Conservation (phyloP, 1,139 yeast species). For the Saccharomycopsis hybrid region DNA sequence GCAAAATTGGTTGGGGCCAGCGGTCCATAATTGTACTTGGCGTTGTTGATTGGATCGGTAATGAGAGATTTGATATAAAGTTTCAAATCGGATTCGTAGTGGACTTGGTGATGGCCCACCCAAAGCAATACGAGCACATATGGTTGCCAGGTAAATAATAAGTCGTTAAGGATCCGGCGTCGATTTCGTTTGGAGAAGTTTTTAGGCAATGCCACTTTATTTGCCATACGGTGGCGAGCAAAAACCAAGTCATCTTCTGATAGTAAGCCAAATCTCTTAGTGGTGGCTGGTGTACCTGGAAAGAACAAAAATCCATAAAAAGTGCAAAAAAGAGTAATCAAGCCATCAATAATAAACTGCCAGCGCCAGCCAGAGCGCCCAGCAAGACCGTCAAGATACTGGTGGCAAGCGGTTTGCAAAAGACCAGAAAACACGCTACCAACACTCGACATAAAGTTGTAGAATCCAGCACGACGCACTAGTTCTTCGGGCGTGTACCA, state of each 20-base stretch:
- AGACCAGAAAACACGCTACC: slow-evolving; percentile 61
- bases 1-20: background rate
- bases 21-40: background rate
- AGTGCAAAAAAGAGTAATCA: slow-evolving; percentile 55
- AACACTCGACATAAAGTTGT: slow-evolving; percentile 52
- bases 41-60: background rate
- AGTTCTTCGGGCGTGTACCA: slow-evolving; percentile 59
- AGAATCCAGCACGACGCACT: slow-evolving; percentile 53
- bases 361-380: slow-evolving; percentile 66
- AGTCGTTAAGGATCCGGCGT: background rate
- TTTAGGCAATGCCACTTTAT: too few species aligned
- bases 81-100: background rate
- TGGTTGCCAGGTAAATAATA: background rate
- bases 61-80: background rate
- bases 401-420: slow-evolving; percentile 51
- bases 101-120: slow-evolving; percentile 1
- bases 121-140: background rate
- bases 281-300: slow-evolving; percentile 56
- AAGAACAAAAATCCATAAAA: slow-evolving; percentile 52
- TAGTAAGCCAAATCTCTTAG: too few species aligned
- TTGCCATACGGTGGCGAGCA: too few species aligned
- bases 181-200: too few species aligned
- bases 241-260: too few species aligned
- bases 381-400: slow-evolving; percentile 37
- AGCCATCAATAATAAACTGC: slow-evolving; percentile 65